Percentiles rank a stretch among this genome's conserved stretches.
These are phyloP conservation scores for Obba rivulosa DNA, from an alignment of 768 basidiomycete genomes.

Conservation along the genomic window DNA sequence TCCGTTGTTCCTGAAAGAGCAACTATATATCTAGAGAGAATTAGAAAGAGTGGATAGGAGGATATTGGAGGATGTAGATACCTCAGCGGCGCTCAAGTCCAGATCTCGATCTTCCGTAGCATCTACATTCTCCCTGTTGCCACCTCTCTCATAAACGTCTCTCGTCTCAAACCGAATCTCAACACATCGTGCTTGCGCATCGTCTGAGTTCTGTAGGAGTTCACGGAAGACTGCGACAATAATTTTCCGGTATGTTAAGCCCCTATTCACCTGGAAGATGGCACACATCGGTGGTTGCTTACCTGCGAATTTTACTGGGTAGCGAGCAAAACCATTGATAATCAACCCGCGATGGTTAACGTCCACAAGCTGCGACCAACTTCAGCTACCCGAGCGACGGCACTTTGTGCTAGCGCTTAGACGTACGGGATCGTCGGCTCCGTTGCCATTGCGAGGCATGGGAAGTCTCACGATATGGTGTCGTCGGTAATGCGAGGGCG, in stretches of 20 bases:
- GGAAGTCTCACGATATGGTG: too few relatives aligned
- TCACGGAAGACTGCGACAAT: conserved; percentile 44
- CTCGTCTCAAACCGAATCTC: conserved; percentile 33
- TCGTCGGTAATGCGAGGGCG: too few relatives aligned
- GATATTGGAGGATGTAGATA: not conserved
- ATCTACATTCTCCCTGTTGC: not conserved
- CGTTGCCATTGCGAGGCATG: too few relatives aligned
- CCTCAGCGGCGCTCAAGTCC: too few relatives aligned
- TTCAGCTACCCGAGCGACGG: too few relatives aligned
- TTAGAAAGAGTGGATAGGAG: conserved; percentile 7
- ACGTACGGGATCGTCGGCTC: too few relatives aligned
- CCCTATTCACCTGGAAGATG: too few relatives aligned
- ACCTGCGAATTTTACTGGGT: conserved; percentile 24
- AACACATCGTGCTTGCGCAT: conserved; percentile 33
- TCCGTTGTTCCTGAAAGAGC: conserved; percentile 44
- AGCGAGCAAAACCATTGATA: conserved; percentile 44
- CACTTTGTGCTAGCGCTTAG: too few relatives aligned
- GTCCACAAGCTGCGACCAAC: not conserved
- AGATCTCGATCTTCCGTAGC: too few relatives aligned
- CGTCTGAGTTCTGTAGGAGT: conserved; percentile 53
- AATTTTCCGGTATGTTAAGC: not conserved
- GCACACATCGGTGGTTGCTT: too few relatives aligned
- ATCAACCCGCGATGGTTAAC: conserved; percentile 43
- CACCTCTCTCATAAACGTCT: conserved; percentile 5
- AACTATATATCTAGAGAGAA: conserved; percentile 33